A percentile compares a stretch with the other conserved stretches of the same genome.
phyloP scores from a whole-genome alignment of 2,329 filamentous ascomycete species.

The Sclerotinia borealis region DNA sequence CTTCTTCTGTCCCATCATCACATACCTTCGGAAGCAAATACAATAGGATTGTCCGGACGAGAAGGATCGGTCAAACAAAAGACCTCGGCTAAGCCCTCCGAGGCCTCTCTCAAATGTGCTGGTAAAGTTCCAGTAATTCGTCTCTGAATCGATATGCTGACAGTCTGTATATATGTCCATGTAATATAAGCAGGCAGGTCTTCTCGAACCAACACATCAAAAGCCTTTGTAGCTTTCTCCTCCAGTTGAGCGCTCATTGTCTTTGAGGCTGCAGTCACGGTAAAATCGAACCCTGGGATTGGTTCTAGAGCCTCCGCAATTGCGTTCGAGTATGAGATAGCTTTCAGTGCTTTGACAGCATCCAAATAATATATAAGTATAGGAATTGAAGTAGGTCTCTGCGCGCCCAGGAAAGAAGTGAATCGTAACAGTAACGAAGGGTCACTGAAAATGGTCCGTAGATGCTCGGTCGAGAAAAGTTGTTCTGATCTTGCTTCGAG shows the following conservation, averaged over 20 bases:
- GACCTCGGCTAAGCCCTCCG: conserved; percentile 68
- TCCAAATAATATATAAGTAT: conserved; percentile 67
- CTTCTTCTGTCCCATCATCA: not conserved
- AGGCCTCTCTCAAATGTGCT: conserved; percentile 58
- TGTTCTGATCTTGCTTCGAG: conserved; percentile 60
- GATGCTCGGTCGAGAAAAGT: conserved; percentile 60
- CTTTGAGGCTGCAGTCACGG: conserved; percentile 41
- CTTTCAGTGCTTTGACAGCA: conserved; percentile 62
- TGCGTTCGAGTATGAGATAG: conserved; percentile 65
- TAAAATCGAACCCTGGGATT: conserved; percentile 51
- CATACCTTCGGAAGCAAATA: conserved; percentile 68
- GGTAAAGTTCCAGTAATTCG: conserved; percentile 63
- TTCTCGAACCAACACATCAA: conserved; percentile 57
- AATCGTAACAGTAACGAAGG: conserved; percentile 58
- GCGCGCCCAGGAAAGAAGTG: conserved; percentile 56
- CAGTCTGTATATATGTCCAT: conserved; percentile 60
- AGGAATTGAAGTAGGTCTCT: conserved; percentile 56
- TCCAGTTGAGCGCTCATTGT: conserved; percentile 55
- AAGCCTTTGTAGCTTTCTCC: conserved; percentile 57
- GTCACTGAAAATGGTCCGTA: conserved; percentile 59
- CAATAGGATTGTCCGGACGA: conserved; percentile 66
- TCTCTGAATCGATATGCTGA: conserved; percentile 62
- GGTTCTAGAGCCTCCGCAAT: conserved; percentile 55
- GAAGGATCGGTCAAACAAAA: conserved; percentile 74
- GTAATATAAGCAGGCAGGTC: conserved; percentile 69